Base-by-base conservation (phyloP, 1,284 basidiomycete species). In the Tilletia setariae region DNA sequence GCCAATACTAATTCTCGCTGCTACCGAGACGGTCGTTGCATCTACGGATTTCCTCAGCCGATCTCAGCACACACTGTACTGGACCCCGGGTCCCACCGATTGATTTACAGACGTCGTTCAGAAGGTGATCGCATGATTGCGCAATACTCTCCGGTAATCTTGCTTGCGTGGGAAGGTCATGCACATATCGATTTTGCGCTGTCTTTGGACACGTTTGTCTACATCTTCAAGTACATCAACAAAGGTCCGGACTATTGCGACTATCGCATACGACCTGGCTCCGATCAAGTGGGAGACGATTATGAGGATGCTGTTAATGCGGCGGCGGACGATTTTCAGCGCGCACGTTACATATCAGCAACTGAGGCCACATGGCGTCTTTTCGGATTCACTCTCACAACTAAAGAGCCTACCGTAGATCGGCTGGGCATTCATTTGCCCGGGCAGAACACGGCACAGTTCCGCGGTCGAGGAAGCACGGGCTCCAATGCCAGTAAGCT, bases 181-280 rank as follows among this genome's bases (percentile, higher is more conserved):
- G n/a, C n/a, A n/a, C n/a, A n/a, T n/a, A n/a, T n/a, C 44, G 44
- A 46, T 46, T 46, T 46, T 46, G 44, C 44, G 15, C 44, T 46
- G 13, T 46, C 44, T n/a, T n/a, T 46, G 15, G 1, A 46, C 44
- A 46, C 44, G 15, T 46, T 46, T 46, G 44, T 46, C n/a, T 46
- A 46, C 44, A 46, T 46, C 44, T 46, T 46, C 44, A 46, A 46
- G 44, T 46, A 46, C 44, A 46, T 46, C 44, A 46, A 46, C 44
- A 46, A 46, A n/a, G 44, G 44, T 46, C 44, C 44, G 44, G 44
- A 46, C 44, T 46, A 46, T 46, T 46, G 44, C 44, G 44, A 46
- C 15, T 46, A 15, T n/a, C 44, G 44, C 15, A 13, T 46, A 13
- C 44, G 44, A 15, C 44, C 44, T 13, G n/a, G 15, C 44, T 13